Percentiles rank a stretch among this genome's conserved stretches.
Evolutionary conservation across 2,329 filamentous ascomycete species (phyloP).

Genomic region (Atkinsonella texensis): DNA sequence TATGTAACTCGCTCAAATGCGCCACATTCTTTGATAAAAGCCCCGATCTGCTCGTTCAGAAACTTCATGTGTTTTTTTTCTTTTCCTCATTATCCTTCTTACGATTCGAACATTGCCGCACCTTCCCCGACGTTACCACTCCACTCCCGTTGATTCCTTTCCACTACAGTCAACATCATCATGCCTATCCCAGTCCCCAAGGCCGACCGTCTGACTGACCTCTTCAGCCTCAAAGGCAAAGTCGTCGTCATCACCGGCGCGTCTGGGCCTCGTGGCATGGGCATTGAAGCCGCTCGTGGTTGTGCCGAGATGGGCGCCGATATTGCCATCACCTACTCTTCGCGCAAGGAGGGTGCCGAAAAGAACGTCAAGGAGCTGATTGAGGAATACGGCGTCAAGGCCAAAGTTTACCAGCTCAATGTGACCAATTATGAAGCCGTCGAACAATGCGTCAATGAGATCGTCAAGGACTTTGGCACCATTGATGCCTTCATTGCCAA

Average conservation of each 20-base stretch:
- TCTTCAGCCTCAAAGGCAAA: conserved; percentile 63
- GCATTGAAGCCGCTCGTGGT: conserved; percentile 56
- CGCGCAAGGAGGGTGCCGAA: conserved; percentile 54
- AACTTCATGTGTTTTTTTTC: neutral
- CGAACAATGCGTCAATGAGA: conserved; percentile 44
- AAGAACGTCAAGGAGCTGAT: conserved; percentile 54
- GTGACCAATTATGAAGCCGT: conserved; percentile 40
- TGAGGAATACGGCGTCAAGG: conserved; percentile 56
- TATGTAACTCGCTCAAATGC: neutral
- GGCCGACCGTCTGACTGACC: conserved; percentile 45
- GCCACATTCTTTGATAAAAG: conserved; percentile 2
- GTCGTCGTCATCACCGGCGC: conserved; percentile 61
- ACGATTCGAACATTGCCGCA: too few species aligned
- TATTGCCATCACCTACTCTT: conserved; percentile 60
- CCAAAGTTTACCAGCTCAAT: conserved; percentile 48
- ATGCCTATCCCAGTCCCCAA: conserved; percentile 48
- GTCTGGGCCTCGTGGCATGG: conserved; percentile 58
- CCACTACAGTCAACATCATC: conserved; percentile 21
- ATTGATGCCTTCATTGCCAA: conserved; percentile 69
- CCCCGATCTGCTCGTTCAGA: neutral
- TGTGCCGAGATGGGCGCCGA: conserved; percentile 61
- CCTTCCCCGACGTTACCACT: too few species aligned
- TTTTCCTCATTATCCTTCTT: too few species aligned
- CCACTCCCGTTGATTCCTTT: neutral
- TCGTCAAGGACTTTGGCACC: conserved; percentile 60